Evolutionary conservation across 2,329 filamentous ascomycete genomes (phyloP).

Genomic region (Alternaria atra): DNA sequence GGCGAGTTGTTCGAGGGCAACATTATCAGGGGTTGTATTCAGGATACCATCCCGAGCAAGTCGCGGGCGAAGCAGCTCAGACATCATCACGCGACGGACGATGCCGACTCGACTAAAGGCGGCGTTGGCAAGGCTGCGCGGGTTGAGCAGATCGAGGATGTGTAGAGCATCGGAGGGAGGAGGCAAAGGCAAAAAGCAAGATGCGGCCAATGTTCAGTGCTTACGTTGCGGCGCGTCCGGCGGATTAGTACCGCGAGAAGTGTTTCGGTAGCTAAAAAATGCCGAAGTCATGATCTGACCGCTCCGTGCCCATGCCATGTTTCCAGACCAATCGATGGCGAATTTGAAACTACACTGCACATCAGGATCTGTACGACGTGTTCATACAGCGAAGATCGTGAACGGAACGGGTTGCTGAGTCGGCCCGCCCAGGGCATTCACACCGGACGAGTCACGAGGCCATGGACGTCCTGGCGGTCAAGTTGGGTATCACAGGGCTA

Average conservation of each 20-base stretch:
- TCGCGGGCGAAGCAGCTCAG: constrained; percentile 51
- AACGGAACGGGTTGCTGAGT: constrained; percentile 12
- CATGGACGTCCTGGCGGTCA: constrained; percentile 13
- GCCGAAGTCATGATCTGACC: constrained; percentile 6
- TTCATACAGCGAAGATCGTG: constrained; percentile 29
- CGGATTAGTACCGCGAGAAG: constrained; percentile 7
- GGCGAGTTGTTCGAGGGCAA: constrained; percentile 54
- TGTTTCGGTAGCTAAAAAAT: constrained; percentile 6
- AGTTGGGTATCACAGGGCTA: constrained; percentile 25
- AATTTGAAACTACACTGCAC: neutral
- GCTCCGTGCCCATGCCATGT: constrained; percentile 1
- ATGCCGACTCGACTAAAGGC: constrained; percentile 36
- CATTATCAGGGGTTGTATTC: constrained; percentile 52
- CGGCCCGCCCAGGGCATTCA: constrained; percentile 18
- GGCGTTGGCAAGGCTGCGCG: constrained; percentile 28
- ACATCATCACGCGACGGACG: constrained; percentile 41
- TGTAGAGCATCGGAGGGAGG: constrained; percentile 19
- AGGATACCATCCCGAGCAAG: constrained; percentile 50
- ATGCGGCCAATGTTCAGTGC: constrained; percentile 7
- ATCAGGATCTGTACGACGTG: constrained; percentile 26
- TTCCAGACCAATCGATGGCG: constrained; percentile 3
- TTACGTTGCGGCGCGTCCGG: constrained; percentile 15
- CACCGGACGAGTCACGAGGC: constrained; percentile 24
- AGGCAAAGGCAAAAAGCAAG: constrained; percentile 18
- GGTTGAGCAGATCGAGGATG: constrained; percentile 43